Base-by-base conservation (phyloP, 768 basidiomycete genomes). In the Lactarius deliciosus region DNA sequence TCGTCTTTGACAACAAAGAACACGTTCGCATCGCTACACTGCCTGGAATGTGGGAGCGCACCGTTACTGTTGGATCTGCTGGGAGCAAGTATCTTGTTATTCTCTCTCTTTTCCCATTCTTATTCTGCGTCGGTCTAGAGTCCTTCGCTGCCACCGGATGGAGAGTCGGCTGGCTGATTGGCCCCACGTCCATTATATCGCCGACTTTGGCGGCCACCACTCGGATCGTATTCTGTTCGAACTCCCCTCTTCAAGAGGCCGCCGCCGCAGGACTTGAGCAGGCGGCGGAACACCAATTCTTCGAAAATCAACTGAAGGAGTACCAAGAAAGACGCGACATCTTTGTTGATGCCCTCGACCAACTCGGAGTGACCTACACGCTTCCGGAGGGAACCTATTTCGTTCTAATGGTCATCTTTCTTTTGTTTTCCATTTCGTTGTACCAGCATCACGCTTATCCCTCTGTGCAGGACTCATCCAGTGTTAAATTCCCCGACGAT, bases 1-100 rank as follows among this genome's bases (percentile, higher is more conserved):
- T 99, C 45, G 86, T 95, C 18, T 97, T 89, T 71, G 92, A 95
- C 71, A 86, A 83, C 41, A 88, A 89, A 73, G 88, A 96, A 73
- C 97, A 99, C 76, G 81, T 95, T 63, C 89, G 96, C 62, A 90
- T 98, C 72, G 96, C 96, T 4, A 92, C 81, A 41, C 82, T 99
- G n/a, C 96, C 95, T 6, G 93, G 94, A 25, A 97, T 98, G 92
- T 98, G 96, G 96, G 92, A 98, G 70, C 87, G 97, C 54, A 99
- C 97, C 0, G 88, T 99, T 53, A 98, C 96, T 8, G 92, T 98
- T 63, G 88, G 91, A 47, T 96, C 94, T n/a, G 96, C 92, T 34
- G 95, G 95, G 71, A 96, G 94, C 94, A 77, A 79, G 77, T 73
- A 16, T 15, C 34, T 10, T 55, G 11, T 25, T 1, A 1, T 11